Conservation (phyloP, 1,139 yeast species). For the Hemisphaericaspora subhashii region DNA sequence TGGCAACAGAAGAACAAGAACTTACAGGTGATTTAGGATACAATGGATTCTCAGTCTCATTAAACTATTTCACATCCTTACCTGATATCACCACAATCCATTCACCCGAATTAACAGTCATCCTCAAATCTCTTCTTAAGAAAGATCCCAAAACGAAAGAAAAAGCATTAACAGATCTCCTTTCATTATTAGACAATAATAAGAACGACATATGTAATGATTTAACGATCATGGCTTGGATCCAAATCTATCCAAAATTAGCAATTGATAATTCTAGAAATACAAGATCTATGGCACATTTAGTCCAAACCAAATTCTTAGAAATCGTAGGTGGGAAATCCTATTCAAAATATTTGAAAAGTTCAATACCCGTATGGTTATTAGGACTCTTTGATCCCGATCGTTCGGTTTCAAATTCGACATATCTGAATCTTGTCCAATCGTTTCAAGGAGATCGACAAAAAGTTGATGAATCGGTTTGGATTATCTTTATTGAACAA, state of each 20-base stretch:
- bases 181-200: conserved; percentile 24
- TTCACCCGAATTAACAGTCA: conserved; percentile 59
- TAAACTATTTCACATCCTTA: conserved; percentile 74
- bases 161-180: conserved; percentile 66
- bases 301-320: conserved; percentile 53
- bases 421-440: conserved; percentile 45
- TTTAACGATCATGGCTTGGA: conserved; percentile 63
- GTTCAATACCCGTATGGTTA: conserved; percentile 71
- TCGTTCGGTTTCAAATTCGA: conserved; percentile 52
- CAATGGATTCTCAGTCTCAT: conserved; percentile 66
- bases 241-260: conserved; percentile 78
- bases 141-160: conserved; percentile 84
- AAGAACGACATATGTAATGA: conserved; percentile 38
- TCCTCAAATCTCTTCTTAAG: conserved; percentile 74
- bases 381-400: conserved; percentile 73
- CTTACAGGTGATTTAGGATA: conserved; percentile 34
- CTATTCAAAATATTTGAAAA: conserved; percentile 62
- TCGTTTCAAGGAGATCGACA: conserved; percentile 60
- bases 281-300: conserved; percentile 64
- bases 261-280: conserved; percentile 67
- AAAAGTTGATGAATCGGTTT: conserved; percentile 54
- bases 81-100: conserved; percentile 67
- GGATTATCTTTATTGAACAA: conserved; percentile 58
- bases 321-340: conserved; percentile 60
- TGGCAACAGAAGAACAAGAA: not conserved